phyloP scores from a whole-genome alignment of 108 stramenopile genomes.

The Nitzschia sp. region DNA sequence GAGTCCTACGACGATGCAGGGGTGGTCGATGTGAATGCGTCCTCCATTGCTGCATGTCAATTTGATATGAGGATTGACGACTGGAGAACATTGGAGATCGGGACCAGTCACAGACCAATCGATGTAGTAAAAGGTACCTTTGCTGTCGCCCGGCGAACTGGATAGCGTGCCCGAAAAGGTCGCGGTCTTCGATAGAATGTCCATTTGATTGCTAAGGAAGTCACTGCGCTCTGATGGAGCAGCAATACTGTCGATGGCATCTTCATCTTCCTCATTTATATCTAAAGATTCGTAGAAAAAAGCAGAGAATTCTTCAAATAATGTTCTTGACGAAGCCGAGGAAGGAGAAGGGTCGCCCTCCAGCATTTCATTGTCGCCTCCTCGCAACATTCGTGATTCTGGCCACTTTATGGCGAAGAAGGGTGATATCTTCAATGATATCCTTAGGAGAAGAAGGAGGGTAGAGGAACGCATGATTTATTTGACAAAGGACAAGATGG shows the following conservation, averaged over 20 bases:
- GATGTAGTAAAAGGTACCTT: not conserved
- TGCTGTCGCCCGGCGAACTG: not conserved
- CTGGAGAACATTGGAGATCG: not conserved
- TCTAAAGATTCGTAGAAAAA: constrained; percentile 4
- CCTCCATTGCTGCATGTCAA: constrained; percentile 6
- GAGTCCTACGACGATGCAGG: not conserved
- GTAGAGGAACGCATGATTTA: not conserved
- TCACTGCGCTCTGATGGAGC: not conserved
- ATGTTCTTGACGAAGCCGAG: not conserved
- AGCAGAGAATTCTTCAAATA: not conserved
- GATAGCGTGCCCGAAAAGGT: not conserved
- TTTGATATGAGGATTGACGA: not conserved
- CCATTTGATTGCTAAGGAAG: not conserved
- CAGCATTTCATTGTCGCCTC: not conserved
- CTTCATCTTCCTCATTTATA: not conserved
- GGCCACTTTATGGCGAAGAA: not conserved
- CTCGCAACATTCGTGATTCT: not conserved
- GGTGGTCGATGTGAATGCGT: not conserved
- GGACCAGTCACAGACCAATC: constrained; percentile 1
- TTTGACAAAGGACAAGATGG: no score
- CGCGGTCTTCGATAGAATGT: not conserved
- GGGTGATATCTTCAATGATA: not conserved
- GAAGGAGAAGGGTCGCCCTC: not conserved
- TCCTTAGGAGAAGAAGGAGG: not conserved
- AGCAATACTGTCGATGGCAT: not conserved